Evolutionary conservation across 2,329 filamentous ascomycete genomes (phyloP), one percentile per base, ranked within the genome.

Genomic region (Taxawa tesnikishii): DNA sequence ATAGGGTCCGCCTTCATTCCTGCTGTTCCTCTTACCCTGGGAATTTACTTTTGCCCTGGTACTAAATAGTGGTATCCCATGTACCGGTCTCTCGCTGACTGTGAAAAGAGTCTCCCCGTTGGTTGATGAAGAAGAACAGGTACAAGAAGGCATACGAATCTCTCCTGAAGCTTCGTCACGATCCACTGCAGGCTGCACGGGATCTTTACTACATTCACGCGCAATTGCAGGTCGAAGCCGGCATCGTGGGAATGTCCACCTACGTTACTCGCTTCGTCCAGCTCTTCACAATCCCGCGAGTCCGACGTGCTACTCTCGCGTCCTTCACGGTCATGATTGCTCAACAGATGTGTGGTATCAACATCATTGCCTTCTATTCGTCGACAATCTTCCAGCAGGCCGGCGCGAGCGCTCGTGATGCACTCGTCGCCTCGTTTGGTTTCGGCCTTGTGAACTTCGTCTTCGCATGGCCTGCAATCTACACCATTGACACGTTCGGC

Each of bases 261-360:
- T 52, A 58, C 40, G 47, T 60, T 35, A 55, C 47, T 1, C 51
- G 58, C 24, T 59, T 60, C 39, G 21, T 67, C 23, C 70, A 83
- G 48, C 59, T 79, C 2, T 79, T 83, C 46, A 79, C 73, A 8
- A 68, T 83, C 34, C 75, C 79, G 2, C 70, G 79, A 28, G 63
- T 81, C 9, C 70, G 77, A 10, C 69, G 78, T 25, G 84, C 84
- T 3, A 87, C 76, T 4, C 65, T 81, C 17, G 83, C 83, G 5
- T 79, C 82, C 1, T 81, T 76, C 41, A 73, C 75, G 1, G 81
- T 88, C 43, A 92, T 92, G 83, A 75, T 75, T 42, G 60, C 59
- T 0, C 72, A 77, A 44, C 73, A 77, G 46, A 67, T 77, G 58
- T 74, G 70, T 37, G 72, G 70, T 25, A 66, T 42, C 32, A 42